Conservation (phyloP, 1,139 yeast species). For the Pneumocystis canis region DNA sequence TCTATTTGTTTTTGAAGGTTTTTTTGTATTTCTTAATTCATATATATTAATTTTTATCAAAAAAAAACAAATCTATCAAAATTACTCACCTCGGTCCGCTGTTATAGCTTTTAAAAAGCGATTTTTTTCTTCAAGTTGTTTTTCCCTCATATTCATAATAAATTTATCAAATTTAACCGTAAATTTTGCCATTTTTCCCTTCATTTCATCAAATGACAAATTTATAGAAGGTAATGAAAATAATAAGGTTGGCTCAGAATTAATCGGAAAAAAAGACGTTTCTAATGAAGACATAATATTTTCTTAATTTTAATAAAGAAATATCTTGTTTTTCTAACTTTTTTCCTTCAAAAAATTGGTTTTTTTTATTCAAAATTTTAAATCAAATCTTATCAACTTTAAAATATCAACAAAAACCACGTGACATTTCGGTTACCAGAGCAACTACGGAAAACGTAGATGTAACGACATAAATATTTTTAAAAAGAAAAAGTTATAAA, state of each 20-base stretch:
- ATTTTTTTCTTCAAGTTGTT: constrained; percentile 3
- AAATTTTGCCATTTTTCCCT: constrained; percentile 7
- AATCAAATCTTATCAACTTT: background rate
- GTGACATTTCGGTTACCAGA: background rate
- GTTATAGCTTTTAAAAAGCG: constrained; percentile 7
- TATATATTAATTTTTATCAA: background rate
- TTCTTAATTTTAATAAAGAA: background rate
- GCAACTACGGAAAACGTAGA: background rate
- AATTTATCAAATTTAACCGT: constrained; percentile 10
- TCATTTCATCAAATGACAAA: background rate
- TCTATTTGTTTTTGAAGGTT: background rate
- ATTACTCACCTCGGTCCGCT: constrained; percentile 4
- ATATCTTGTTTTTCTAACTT: background rate
- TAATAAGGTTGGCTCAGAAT: background rate
- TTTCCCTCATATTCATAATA: constrained; percentile 7
- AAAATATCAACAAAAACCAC: background rate
- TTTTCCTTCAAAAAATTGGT: background rate
- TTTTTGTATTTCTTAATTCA: background rate
- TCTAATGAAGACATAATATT: background rate
- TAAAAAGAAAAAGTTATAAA: background rate
- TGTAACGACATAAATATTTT: background rate
- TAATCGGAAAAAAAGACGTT: background rate
- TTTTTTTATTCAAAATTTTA: background rate
- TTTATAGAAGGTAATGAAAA: background rate
- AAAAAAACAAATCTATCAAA: background rate